Conservation (phyloP, 75 land plant species). For the Selaginella tamariscina region DNA sequence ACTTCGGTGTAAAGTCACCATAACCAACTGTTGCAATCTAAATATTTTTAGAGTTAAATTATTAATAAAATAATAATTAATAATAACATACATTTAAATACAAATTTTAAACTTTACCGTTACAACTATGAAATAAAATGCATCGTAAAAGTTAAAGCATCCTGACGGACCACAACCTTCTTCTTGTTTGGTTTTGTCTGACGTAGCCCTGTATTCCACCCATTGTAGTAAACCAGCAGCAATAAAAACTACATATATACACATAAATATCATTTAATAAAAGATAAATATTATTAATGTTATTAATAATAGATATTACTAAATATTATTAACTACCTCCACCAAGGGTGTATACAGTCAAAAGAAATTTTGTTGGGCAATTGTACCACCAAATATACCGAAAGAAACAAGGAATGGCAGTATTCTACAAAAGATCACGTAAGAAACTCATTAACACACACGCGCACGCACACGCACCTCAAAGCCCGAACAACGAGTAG, state of each 20-base stretch:
- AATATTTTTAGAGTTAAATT: no score
- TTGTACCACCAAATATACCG: slow-evolving; percentile 29
- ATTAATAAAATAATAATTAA: no score
- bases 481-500: neutral
- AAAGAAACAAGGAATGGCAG: slow-evolving; percentile 25
- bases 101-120: slow-evolving; percentile 21
- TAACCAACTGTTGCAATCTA: slow-evolving; percentile 6
- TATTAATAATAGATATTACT: slow-evolving; percentile 4
- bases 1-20: slow-evolving; percentile 8
- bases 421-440: slow-evolving; percentile 14
- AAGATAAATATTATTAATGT: neutral
- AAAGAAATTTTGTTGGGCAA: slow-evolving; percentile 31
- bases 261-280: no score
- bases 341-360: slow-evolving; percentile 30
- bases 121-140: slow-evolving; percentile 36
- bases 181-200: slow-evolving; percentile 19
- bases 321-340: slow-evolving; percentile 23
- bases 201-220: slow-evolving; percentile 35
- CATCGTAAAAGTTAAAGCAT: slow-evolving; percentile 36
- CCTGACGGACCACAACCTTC: slow-evolving; percentile 28
- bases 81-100: no score
- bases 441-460: neutral
- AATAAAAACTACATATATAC: slow-evolving; percentile 28
- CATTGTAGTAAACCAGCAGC: slow-evolving; percentile 39
- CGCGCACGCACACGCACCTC: neutral